Percentiles rank a stretch among this genome's conserved stretches.
Conservation (phyloP, 352 stramenopile genomes). For the Phytophthora tentaculata region DNA sequence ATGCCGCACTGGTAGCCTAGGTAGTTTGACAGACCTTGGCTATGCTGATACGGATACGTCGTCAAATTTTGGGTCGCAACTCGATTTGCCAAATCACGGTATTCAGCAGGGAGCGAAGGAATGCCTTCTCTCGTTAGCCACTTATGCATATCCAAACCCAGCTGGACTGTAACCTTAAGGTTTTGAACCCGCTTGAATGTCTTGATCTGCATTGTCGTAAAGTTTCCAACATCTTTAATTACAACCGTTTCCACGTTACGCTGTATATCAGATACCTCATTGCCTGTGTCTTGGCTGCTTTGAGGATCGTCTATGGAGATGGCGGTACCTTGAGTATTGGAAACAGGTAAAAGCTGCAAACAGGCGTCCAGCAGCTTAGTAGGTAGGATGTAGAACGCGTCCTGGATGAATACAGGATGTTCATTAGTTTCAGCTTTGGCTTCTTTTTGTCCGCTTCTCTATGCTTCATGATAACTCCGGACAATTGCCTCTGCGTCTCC, state of each 20-base stretch:
- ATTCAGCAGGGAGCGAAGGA: neutral
- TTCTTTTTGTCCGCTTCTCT: slow-evolving; percentile 1
- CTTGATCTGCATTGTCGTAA: neutral
- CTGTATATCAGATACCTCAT: neutral
- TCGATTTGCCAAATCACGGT: neutral
- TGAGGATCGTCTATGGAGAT: neutral
- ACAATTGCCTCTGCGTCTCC: neutral
- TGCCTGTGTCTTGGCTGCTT: neutral
- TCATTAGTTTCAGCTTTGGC: slow-evolving; percentile 12
- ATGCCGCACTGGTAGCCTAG: slow-evolving; percentile 4
- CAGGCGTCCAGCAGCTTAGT: slow-evolving; percentile 19
- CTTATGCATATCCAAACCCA: slow-evolving; percentile 1
- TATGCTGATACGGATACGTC: slow-evolving; percentile 6
- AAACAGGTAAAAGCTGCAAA: neutral
- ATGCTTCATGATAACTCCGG: slow-evolving; percentile 10
- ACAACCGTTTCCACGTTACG: neutral
- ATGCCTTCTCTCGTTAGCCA: neutral
- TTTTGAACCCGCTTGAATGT: slow-evolving; percentile 5
- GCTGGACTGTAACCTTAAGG: neutral
- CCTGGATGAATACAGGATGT: slow-evolving; percentile 27
- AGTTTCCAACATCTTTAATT: neutral
- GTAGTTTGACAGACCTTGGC: neutral
- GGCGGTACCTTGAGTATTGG: neutral
- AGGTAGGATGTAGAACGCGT: slow-evolving; percentile 12
- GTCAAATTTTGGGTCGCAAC: neutral